Evolutionary conservation across 208 protist species (phyloP).

Genomic region (Leishmania tarentolae): DNA sequence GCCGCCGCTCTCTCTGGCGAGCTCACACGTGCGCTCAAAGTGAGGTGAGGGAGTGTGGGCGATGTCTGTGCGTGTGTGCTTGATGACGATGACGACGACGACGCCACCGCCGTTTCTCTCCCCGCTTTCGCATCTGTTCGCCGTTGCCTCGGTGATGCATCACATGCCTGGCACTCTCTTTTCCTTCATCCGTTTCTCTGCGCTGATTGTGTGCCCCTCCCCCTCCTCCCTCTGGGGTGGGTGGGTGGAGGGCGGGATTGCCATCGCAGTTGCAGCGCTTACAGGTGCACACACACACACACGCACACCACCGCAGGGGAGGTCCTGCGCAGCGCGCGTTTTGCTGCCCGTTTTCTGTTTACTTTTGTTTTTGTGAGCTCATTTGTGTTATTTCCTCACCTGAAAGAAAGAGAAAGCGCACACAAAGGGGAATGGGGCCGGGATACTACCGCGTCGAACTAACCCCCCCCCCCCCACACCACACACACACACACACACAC

Average conservation of each 20-base stretch:
- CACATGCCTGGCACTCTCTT: not conserved
- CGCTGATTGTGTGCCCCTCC: not conserved
- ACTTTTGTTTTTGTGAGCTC: not conserved
- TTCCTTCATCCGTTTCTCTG: not conserved
- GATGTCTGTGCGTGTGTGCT: not conserved
- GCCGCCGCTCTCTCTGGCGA: not conserved
- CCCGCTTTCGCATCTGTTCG: not conserved
- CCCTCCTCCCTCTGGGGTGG: not conserved
- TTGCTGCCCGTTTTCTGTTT: not conserved
- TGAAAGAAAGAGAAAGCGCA: not conserved
- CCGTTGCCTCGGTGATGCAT: not conserved
- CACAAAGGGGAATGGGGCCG: not conserved
- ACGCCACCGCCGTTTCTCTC: not conserved
- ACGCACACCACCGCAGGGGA: no score
- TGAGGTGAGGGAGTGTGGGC: not conserved
- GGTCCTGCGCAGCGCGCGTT: not conserved
- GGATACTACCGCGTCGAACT: not conserved
- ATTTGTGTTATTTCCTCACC: not conserved
- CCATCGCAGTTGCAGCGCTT: not conserved
- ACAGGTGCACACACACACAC: not conserved
- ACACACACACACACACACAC: not conserved
- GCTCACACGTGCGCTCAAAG: not conserved
- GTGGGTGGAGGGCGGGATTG: no score
- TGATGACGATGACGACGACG: not conserved
- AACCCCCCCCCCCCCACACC: no score